Conservation (phyloP, 192 early-diverging fungal species). For the Coemansia sp. region DNA sequence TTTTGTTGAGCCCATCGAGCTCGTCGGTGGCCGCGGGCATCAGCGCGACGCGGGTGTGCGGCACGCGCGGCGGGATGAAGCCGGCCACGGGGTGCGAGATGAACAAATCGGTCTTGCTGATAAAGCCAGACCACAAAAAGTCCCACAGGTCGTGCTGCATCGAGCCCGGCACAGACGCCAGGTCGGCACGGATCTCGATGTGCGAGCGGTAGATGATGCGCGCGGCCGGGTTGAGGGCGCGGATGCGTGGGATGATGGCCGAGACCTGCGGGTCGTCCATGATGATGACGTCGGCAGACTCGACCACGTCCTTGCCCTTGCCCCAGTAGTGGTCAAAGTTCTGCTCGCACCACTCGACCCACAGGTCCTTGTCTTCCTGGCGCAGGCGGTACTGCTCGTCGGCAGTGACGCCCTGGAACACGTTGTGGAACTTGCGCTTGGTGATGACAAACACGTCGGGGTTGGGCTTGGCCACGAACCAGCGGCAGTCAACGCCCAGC, state of each 20-base stretch:
- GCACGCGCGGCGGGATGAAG: constrained; percentile 74
- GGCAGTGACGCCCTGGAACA: constrained; percentile 78
- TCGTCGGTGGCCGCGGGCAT: constrained; percentile 76
- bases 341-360: constrained; percentile 62
- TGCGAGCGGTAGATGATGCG: constrained; percentile 81
- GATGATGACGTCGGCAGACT: constrained; percentile 74
- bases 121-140: constrained; percentile 70
- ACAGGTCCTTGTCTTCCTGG: constrained; percentile 64
- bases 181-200: constrained; percentile 78
- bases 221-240: constrained; percentile 63
- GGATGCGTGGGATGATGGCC: constrained; percentile 80
- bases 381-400: constrained; percentile 53
- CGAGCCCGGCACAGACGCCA: constrained; percentile 61
- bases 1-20: constrained; percentile 83
- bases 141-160: constrained; percentile 76
- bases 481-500: constrained; percentile 66
- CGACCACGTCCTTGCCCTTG: constrained; percentile 65
- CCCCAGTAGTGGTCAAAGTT: constrained; percentile 78
- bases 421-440: constrained; percentile 87
- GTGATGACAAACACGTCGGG: constrained; percentile 86
- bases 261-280: constrained; percentile 85
- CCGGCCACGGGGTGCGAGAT: constrained; percentile 74
- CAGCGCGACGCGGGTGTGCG: constrained; percentile 62
- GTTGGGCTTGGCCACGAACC: constrained; percentile 80
- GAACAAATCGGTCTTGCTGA: constrained; percentile 73